A percentile compares a stretch with the other conserved stretches of the same genome.
Evolutionary conservation across 805 yeast genomes (phyloP).

Genomic region (Yamadazyma sp.): DNA sequence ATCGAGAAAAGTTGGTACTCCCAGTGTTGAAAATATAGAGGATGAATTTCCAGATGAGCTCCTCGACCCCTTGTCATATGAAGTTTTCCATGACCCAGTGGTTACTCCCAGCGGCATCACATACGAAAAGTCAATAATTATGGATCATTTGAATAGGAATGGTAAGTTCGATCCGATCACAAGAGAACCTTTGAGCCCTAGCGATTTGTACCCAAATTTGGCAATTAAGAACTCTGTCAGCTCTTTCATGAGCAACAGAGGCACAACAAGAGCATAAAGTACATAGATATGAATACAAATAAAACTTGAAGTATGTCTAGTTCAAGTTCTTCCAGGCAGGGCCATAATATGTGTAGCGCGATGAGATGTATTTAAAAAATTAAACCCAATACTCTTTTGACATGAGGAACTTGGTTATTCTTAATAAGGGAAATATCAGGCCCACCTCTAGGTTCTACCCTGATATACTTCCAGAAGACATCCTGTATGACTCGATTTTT

Average conservation of each 20-base stretch:
- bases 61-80: constrained; percentile 40
- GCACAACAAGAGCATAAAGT: too few relatives aligned
- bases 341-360: too few relatives aligned
- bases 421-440: constrained; percentile 53
- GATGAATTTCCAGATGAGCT: constrained; percentile 34
- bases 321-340: too few relatives aligned
- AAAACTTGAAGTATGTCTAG: too few relatives aligned
- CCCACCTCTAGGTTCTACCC: constrained; percentile 63
- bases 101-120: constrained; percentile 45
- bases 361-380: constrained; percentile 9
- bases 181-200: constrained; percentile 29
- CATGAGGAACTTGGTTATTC: constrained; percentile 51
- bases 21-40: constrained; percentile 9
- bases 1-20: not conserved
- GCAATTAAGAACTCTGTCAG: constrained; percentile 40
- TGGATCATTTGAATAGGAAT: constrained; percentile 33
- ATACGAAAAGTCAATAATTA: constrained; percentile 38
- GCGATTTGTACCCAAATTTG: constrained; percentile 41
- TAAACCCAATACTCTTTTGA: not conserved
- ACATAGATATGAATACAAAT: too few relatives aligned
- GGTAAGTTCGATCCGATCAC: constrained; percentile 43
- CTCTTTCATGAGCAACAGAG: constrained; percentile 9
- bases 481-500: constrained; percentile 47
- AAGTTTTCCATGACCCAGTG: constrained; percentile 42
- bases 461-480: constrained; percentile 44